Conservation (phyloP, 805 yeast species). For the Saccharomycopsis vini region DNA sequence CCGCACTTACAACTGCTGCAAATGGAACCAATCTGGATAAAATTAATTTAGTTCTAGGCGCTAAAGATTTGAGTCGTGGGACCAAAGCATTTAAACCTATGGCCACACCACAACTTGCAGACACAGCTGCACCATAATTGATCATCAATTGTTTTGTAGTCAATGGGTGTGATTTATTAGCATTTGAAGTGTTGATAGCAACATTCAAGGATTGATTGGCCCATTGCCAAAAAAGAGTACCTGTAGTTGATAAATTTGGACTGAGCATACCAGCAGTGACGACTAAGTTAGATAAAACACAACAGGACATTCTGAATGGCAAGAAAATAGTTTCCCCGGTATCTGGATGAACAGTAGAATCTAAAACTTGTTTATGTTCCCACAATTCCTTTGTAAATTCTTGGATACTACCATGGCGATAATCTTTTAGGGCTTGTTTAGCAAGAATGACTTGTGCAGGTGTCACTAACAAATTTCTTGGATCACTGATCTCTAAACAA, state of each 20-base stretch:
- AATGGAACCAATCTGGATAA: slow-evolving; percentile 89
- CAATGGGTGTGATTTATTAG: slow-evolving; percentile 90
- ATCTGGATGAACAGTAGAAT: slow-evolving; percentile 93
- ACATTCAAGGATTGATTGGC: slow-evolving; percentile 96
- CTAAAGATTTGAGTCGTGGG: slow-evolving; percentile 68
- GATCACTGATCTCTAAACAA: slow-evolving; percentile 89
- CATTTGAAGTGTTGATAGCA: slow-evolving; percentile 92
- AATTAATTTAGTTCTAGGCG: slow-evolving; percentile 60
- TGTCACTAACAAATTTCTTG: slow-evolving; percentile 75
- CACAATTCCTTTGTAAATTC: slow-evolving; percentile 75
- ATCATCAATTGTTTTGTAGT: slow-evolving; percentile 67
- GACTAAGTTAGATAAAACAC: slow-evolving; percentile 85
- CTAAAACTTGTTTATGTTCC: slow-evolving; percentile 79
- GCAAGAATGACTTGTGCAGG: slow-evolving; percentile 54
- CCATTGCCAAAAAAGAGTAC: slow-evolving; percentile 95
- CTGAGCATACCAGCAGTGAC: slow-evolving; percentile 98
- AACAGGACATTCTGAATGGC: slow-evolving; percentile 96
- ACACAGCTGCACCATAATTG: slow-evolving; percentile 80
- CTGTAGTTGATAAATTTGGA: slow-evolving; percentile 81
- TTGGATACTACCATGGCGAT: slow-evolving; percentile 53
- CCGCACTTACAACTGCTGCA: slow-evolving; percentile 98
- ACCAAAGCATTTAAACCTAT: slow-evolving; percentile 85
- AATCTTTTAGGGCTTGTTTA: slow-evolving; percentile 57
- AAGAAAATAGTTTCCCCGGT: slow-evolving; percentile 86
- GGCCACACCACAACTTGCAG: slow-evolving; percentile 93